Conservation (phyloP, 2,329 filamentous ascomycete species). For the Byssochlamys sp. region DNA sequence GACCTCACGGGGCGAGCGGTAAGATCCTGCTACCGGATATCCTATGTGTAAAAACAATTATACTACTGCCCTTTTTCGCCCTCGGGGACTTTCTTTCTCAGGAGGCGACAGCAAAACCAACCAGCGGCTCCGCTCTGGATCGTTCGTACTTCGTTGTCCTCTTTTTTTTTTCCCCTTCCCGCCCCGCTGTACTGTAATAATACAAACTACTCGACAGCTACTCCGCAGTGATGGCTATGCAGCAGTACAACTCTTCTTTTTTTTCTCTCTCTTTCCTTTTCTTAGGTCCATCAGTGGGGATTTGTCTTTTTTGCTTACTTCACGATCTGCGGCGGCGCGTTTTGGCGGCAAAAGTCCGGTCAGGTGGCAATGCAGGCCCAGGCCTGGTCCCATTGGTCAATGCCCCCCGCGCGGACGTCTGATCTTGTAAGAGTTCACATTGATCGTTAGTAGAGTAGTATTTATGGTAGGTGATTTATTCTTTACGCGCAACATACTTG, state of each 20-base stretch:
- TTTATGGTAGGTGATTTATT: neutral
- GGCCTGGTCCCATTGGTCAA: neutral
- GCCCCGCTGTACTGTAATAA: neutral
- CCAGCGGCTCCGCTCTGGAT: neutral
- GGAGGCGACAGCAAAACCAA: neutral
- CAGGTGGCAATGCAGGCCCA: neutral
- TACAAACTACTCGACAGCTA: neutral
- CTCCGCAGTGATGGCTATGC: neutral
- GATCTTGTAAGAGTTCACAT: neutral
- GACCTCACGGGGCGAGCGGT: neutral
- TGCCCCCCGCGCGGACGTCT: neutral
- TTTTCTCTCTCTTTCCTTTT: neutral
- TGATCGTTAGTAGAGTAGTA: neutral
- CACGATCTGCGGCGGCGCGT: neutral
- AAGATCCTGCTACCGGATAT: neutral
- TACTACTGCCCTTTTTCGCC: neutral
- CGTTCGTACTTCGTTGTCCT: neutral
- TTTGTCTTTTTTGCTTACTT: neutral
- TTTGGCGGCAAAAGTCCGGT: neutral
- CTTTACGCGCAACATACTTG: neutral
- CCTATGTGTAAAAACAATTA: too few relatives aligned
- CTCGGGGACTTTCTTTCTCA: neutral
- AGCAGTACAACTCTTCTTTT: neutral
- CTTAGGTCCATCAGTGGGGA: neutral
- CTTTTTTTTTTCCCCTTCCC: neutral